Base-by-base conservation (phyloP, 164 flowering plant genomes). In the Sedum album region DNA sequence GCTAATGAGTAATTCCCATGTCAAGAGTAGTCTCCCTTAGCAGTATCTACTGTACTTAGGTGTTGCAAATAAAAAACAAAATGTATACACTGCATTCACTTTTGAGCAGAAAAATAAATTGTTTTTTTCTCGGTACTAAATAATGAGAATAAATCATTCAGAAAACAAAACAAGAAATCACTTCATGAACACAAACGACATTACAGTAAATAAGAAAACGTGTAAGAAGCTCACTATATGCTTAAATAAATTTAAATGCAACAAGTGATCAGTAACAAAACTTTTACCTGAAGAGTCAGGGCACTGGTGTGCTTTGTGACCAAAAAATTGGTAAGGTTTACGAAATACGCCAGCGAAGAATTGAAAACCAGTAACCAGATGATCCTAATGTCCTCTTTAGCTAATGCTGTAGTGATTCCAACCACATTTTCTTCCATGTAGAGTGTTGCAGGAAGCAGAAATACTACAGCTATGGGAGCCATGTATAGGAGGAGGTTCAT, bases 221-320 rank as follows among this genome's bases (percentile, higher is more conserved):
- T n/a, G n/a, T n/a, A n/a, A n/a, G n/a, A n/a, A n/a, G n/a, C n/a
- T n/a, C n/a, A n/a, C n/a, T n/a, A n/a, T n/a, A n/a, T n/a, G 57
- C 57, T 51, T 9, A 51, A n/a, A 1, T 51, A n/a, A 2, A 10
- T 51, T 51, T 5, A 51, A n/a, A 51, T 21, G 57, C 25, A 51
- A 44, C 39, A 7, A 30, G 5, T 4, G 4, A n/a, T 51, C 26
- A 5, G 23, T 21, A 21, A 51, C 1, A n/a, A 51, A 51, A 51
- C 6, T 44, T 35, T 35, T 78, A 84, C 90, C 90, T 86, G 90
- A 44, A 86, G 86, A 66, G 90, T 86, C 68, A 86, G 75, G 7
- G 90, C 88, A 69, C 90, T 86, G 66, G 90, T 86, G 71, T 86
- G 88, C 57, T 86, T 84, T 46, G 90, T 86, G 76, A 86, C 90